Evolutionary conservation across 805 yeast genomes (phyloP).

Genomic region (Metschnikowia orientalis): DNA sequence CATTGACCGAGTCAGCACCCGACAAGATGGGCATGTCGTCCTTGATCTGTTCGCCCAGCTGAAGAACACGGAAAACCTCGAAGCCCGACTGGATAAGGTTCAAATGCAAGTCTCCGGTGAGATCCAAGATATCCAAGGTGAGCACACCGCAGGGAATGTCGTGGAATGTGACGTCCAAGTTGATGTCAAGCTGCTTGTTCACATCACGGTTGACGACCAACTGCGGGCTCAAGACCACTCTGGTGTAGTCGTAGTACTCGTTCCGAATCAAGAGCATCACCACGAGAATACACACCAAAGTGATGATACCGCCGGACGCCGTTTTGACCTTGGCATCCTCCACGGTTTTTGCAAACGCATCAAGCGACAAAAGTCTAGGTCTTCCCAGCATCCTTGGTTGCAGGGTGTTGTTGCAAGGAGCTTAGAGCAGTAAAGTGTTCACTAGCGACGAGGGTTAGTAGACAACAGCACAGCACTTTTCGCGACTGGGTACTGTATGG

Average conservation of each 20-base stretch:
- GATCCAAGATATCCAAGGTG: slow-evolving; percentile 83
- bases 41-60: slow-evolving; percentile 42
- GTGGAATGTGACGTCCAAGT: slow-evolving; percentile 80
- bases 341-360: slow-evolving; percentile 90
- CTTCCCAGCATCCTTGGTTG: slow-evolving; percentile 23
- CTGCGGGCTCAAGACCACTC: slow-evolving; percentile 70
- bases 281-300: slow-evolving; percentile 61
- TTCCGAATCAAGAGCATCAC: slow-evolving; percentile 59
- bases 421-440: no score
- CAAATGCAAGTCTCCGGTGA: slow-evolving; percentile 76
- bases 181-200: slow-evolving; percentile 69
- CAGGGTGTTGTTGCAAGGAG: no score
- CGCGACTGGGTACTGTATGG: no score
- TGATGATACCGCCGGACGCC: slow-evolving; percentile 84
- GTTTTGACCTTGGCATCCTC: slow-evolving; percentile 91
- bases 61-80: slow-evolving; percentile 59
- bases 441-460: no score
- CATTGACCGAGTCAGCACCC: slow-evolving; percentile 22
- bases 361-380: slow-evolving; percentile 55
- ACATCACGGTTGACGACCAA: slow-evolving; percentile 84
- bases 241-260: slow-evolving; percentile 74
- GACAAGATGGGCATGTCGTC: slow-evolving; percentile 25
- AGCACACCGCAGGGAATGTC: slow-evolving; percentile 79
- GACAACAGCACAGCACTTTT: no score
- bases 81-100: slow-evolving; percentile 72